These are phyloP conservation scores for Rubus parviflorus DNA, from an alignment of 306 rosid species.

Conservation along the genomic window DNA sequence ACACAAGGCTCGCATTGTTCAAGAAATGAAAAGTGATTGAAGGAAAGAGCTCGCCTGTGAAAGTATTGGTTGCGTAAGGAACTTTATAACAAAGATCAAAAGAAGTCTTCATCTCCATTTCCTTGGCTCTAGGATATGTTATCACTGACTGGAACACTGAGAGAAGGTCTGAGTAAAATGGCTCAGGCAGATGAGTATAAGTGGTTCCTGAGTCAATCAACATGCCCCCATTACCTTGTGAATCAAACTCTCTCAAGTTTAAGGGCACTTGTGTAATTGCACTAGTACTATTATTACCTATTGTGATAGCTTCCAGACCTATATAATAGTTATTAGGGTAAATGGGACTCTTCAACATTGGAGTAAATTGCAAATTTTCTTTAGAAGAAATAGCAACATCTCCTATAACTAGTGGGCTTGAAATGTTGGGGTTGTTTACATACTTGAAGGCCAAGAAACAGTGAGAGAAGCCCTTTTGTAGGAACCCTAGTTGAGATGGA, in stretches of 20 bases:
- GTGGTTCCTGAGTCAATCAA: slow-evolving; percentile 62
- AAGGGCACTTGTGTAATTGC: slow-evolving; percentile 24
- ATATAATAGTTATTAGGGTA: slow-evolving; percentile 51
- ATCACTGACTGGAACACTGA: slow-evolving; percentile 33
- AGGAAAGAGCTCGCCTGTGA: slow-evolving; percentile 30
- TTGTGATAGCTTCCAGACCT: slow-evolving; percentile 44
- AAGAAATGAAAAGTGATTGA: slow-evolving; percentile 45
- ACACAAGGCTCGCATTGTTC: slow-evolving; percentile 40
- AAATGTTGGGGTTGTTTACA: slow-evolving; percentile 53
- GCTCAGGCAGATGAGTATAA: slow-evolving; percentile 53
- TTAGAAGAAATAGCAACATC: slow-evolving; percentile 38
- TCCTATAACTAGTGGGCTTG: slow-evolving; percentile 54
- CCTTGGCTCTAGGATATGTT: slow-evolving; percentile 44
- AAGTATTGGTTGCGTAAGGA: slow-evolving; percentile 22
- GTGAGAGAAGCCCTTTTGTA: slow-evolving; percentile 49
- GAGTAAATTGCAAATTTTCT: slow-evolving; percentile 42
- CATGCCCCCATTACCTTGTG: slow-evolving; percentile 53
- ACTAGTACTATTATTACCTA: slow-evolving; percentile 31
- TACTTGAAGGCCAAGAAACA: slow-evolving; percentile 57
- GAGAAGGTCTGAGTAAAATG: slow-evolving; percentile 48
- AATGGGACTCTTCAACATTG: slow-evolving; percentile 47
- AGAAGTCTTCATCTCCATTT: slow-evolving; percentile 37
- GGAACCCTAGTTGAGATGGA: slow-evolving; percentile 53
- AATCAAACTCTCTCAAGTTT: slow-evolving; percentile 46
- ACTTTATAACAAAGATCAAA: slow-evolving; percentile 53